These are phyloP conservation scores for Pleurotus eryngii DNA, from an alignment of 768 basidiomycete species.

Conservation along the genomic window DNA sequence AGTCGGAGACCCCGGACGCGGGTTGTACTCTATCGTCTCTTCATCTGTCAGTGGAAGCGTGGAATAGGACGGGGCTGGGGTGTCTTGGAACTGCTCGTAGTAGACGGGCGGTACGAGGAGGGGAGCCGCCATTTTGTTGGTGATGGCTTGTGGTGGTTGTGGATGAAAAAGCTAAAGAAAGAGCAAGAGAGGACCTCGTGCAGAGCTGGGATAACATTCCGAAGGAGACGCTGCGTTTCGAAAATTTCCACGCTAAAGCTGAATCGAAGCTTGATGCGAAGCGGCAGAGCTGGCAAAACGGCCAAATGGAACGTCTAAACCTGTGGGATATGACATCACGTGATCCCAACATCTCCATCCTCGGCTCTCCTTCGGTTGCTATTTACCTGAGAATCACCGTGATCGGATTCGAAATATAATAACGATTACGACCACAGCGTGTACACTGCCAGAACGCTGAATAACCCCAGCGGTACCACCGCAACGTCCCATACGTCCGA, in stretches of 20 bases:
- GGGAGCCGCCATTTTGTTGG: background rate
- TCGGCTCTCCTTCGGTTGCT: background rate
- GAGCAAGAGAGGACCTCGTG: background rate
- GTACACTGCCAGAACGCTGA: constrained; percentile 20
- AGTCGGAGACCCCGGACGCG: constrained; percentile 22
- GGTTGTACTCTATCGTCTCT: constrained; percentile 35
- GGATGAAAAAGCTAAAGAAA: constrained; percentile 1
- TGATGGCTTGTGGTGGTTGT: too few relatives aligned
- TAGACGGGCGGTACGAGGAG: constrained; percentile 14
- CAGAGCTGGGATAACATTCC: constrained; percentile 6
- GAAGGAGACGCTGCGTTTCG: constrained; percentile 7
- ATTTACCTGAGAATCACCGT: background rate
- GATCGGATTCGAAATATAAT: background rate
- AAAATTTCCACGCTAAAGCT: constrained; percentile 9
- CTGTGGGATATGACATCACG: background rate
- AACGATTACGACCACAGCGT: background rate
- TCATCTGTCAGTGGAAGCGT: constrained; percentile 28
- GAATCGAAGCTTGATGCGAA: constrained; percentile 7
- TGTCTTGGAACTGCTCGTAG: constrained; percentile 11
- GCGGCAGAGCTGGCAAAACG: background rate
- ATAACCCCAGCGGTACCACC: constrained; percentile 37
- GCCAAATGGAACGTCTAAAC: constrained; percentile 6
- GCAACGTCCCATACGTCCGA: constrained; percentile 41
- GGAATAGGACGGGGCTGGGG: constrained; percentile 29
- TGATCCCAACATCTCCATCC: background rate